phyloP scores from a whole-genome alignment of 768 basidiomycete species.

The Rhizopogon vesiculosus region DNA sequence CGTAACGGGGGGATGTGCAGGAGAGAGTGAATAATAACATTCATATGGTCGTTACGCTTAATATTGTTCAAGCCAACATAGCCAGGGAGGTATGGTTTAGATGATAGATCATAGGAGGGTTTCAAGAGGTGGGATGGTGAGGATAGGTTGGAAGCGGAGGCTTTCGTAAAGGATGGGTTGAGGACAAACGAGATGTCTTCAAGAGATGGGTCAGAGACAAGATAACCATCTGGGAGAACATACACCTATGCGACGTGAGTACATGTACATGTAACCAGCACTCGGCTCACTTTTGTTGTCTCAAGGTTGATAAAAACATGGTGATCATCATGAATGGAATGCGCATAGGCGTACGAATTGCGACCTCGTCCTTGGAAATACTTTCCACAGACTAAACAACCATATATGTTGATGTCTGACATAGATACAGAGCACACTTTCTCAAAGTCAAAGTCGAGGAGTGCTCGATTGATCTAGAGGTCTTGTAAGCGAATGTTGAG shows the following conservation, averaged over 20 bases:
- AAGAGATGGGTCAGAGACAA: conserved; percentile 92
- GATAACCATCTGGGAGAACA: conserved; percentile 95
- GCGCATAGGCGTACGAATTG: conserved; percentile 91
- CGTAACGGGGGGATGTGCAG: conserved; percentile 89
- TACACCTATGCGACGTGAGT: conserved; percentile 61
- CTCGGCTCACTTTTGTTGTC: conserved; percentile 70
- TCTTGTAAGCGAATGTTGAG: conserved; percentile 1
- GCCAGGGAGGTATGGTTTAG: conserved; percentile 83
- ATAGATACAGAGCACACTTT: conserved; percentile 96
- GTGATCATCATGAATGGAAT: conserved; percentile 96
- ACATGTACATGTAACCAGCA: background rate
- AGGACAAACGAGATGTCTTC: conserved; percentile 93
- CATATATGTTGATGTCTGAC: conserved; percentile 96
- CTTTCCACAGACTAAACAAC: conserved; percentile 96
- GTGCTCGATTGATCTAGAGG: conserved; percentile 80
- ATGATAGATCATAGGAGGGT: conserved; percentile 80
- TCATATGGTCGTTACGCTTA: conserved; percentile 96
- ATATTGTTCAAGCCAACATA: conserved; percentile 98
- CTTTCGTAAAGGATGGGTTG: conserved; percentile 76
- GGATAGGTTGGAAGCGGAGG: conserved; percentile 50
- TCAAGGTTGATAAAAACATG: conserved; percentile 97
- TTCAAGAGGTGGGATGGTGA: conserved; percentile 57
- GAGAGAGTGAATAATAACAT: conserved; percentile 91
- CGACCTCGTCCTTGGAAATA: conserved; percentile 97
- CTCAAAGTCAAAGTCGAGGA: conserved; percentile 98